Base-by-base conservation (phyloP, 345 rosid genomes). In the Populus euphratica region DNA sequence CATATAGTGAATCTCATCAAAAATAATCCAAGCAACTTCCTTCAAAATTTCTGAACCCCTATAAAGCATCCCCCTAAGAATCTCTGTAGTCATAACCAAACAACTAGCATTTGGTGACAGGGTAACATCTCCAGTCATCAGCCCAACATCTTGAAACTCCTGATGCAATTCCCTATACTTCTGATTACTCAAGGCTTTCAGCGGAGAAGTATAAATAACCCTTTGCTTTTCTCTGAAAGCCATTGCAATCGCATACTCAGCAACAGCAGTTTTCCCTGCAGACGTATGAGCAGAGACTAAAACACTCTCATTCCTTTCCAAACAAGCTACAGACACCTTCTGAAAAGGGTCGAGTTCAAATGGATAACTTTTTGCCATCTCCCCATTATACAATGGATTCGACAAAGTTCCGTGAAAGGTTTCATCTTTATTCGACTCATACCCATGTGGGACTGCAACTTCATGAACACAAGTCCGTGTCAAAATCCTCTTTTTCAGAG, bases 71-170 rank as follows among this genome's bases (percentile, higher is more conserved):
- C 98, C 98, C 72, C 99, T 89, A 21, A 96, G 90, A 82, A 96
- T 96, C 81, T 96, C 99, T 0, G 99, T 96, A 0, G 99, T 96
- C 99, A 96, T 96, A 18, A 96, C 99, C 84, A 93, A 85, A 83
- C 96, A 91, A 80, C 97, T 93, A 17, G 98, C 98, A 73, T 93
- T 93, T 49, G 99, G 99, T 0, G 98, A 94, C 56, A 96, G 85
- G 50, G 99, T 96, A 18, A 96, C 99, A 79, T 96, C 99, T 56
- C 99, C 99, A 2, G 99, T 96, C 99, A 96, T 96, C 88, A 96
- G 85, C 38, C 99, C 99, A 49, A 96, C 99, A 85, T 96, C 99
- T 47, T 85, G 72, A 76, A 96, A 96, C 88, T 96, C 99, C 47
- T 91, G 97, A 64, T 92, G 95, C 49, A 96, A 79, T 87, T 96